Evolutionary conservation across 306 rosid genomes (phyloP).

Genomic region (Lathyrus oleraceus): DNA sequence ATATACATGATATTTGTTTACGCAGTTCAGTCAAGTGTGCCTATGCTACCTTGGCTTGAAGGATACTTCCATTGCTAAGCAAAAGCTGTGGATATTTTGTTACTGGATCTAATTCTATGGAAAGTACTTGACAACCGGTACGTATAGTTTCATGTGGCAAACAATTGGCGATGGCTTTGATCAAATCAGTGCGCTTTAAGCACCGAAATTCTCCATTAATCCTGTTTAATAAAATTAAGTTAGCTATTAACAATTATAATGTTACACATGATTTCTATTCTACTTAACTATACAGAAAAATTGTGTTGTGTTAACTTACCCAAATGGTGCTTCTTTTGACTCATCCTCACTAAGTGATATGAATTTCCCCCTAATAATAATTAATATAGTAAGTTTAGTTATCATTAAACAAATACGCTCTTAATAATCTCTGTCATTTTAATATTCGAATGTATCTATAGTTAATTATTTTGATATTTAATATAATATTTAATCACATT

Average conservation of each 20-base stretch:
- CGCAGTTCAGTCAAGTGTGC: too few species aligned
- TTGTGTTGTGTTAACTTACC: conserved; percentile 29
- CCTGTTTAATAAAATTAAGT: conserved; percentile 12
- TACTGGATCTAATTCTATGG: conserved; percentile 39
- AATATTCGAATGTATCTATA: too few species aligned
- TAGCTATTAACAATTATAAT: neutral
- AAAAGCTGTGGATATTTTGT: conserved; percentile 38
- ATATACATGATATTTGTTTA: too few species aligned
- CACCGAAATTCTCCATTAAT: conserved; percentile 44
- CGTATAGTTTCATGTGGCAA: conserved; percentile 54
- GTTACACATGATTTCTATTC: neutral
- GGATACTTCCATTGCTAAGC: conserved; percentile 43
- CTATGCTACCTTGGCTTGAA: conserved; percentile 47
- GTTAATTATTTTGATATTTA: too few species aligned
- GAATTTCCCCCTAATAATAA: conserved; percentile 31
- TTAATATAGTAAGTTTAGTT: neutral
- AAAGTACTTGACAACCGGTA: conserved; percentile 39
- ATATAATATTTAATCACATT: too few species aligned
- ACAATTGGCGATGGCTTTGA: conserved; percentile 39
- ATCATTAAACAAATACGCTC: neutral
- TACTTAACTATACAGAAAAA: neutral
- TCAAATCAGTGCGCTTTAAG: conserved; percentile 52
- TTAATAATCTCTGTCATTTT: too few species aligned
- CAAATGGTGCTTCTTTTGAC: conserved; percentile 34
- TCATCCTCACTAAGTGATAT: conserved; percentile 7